Conservation (phyloP, 2,329 filamentous ascomycete species). For the Talaromyces albobiverticillius region DNA sequence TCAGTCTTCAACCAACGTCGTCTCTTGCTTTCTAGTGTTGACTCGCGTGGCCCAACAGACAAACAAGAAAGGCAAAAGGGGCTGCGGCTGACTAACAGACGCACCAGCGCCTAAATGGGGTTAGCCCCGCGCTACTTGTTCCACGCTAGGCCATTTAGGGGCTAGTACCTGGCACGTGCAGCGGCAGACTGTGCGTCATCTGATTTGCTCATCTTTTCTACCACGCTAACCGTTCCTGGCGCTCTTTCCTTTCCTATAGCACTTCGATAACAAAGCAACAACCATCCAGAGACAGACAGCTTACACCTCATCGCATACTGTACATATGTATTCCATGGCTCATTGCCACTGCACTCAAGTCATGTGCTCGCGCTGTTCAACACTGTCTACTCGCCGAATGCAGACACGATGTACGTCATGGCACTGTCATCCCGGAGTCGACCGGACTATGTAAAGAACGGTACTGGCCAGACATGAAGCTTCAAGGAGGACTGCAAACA, state of each 20-base stretch:
- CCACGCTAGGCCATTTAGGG: neutral
- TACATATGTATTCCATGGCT: no score
- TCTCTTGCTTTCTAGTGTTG: no score
- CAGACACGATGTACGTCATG: slow-evolving; percentile 11
- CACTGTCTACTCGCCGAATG: no score
- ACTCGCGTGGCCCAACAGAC: slow-evolving; percentile 6
- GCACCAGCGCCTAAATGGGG: neutral
- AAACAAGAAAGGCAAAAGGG: neutral
- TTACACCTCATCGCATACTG: neutral
- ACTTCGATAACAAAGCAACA: no score
- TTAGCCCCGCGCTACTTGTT: neutral
- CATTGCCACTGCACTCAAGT: no score
- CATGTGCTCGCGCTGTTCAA: no score
- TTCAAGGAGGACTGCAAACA: no score
- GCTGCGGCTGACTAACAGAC: neutral
- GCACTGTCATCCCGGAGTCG: slow-evolving; percentile 5
- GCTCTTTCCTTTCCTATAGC: neutral
- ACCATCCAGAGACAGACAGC: no score
- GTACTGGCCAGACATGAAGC: neutral
- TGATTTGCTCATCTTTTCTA: neutral
- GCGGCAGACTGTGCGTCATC: neutral
- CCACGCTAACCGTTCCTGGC: neutral
- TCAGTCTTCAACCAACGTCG: no score
- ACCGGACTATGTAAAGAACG: neutral
- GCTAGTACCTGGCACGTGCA: neutral